Evolutionary conservation across 176 grass and related monocot genomes (phyloP).

Genomic region (Avena insularis): DNA sequence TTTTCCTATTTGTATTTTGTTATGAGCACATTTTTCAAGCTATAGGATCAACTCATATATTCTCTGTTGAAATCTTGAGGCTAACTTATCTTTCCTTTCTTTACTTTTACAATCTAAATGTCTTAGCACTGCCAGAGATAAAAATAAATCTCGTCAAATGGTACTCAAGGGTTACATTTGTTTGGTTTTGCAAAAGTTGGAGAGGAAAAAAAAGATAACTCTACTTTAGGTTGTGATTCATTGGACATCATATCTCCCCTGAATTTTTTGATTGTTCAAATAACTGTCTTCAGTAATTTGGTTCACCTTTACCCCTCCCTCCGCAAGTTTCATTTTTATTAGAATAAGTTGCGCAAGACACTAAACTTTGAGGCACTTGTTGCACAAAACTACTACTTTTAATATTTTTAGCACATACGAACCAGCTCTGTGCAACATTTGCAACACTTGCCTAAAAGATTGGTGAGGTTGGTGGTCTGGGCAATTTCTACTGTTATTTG

Average conservation of each 20-base stretch:
- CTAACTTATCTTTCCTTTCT: neutral
- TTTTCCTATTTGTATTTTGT: neutral
- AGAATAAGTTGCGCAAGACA: neutral
- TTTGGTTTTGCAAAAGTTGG: neutral
- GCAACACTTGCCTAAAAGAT: no score
- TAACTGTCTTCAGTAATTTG: neutral
- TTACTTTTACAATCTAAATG: neutral
- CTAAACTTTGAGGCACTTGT: neutral
- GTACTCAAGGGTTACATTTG: neutral
- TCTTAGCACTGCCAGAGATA: neutral
- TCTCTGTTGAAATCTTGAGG: slow-evolving; percentile 1
- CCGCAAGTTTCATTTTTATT: neutral
- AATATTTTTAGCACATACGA: neutral
- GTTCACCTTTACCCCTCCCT: neutral
- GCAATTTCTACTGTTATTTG: no score
- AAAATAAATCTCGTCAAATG: slow-evolving; percentile 12
- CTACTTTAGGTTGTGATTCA: neutral
- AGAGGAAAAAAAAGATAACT: neutral
- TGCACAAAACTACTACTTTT: no score
- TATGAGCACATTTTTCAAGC: neutral
- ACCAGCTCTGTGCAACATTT: no score
- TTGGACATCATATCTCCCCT: neutral
- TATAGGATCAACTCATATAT: neutral
- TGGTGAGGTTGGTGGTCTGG: no score
- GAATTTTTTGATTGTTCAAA: neutral